Percentiles rank a stretch among this genome's conserved stretches.
Conservation (phyloP, 2,329 filamentous ascomycete species). For the Colletotrichum theobromicola region DNA sequence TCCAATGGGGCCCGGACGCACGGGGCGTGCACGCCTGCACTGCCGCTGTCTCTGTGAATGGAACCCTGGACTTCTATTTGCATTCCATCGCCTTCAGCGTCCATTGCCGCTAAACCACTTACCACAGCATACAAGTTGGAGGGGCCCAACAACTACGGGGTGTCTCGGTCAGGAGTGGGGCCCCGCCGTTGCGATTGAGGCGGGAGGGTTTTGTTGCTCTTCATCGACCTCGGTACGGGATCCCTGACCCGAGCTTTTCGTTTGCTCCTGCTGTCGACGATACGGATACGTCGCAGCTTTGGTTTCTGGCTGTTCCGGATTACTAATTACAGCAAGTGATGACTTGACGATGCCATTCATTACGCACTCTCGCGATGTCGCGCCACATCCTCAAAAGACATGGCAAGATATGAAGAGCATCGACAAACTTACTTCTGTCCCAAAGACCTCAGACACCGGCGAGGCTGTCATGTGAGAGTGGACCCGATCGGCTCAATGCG, state of each 20-base stretch:
- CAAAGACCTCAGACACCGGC: background rate
- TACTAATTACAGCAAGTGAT: background rate
- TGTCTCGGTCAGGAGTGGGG: constrained; percentile 5
- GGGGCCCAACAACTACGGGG: background rate
- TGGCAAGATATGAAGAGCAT: background rate
- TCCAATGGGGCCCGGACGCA: constrained; percentile 10
- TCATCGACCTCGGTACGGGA: constrained; percentile 6
- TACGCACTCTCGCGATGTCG: background rate
- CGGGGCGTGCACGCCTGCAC: constrained; percentile 6
- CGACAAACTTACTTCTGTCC: background rate
- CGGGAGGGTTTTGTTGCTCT: background rate
- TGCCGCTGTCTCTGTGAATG: background rate
- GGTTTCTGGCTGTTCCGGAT: background rate
- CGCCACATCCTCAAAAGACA: background rate
- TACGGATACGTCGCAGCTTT: background rate
- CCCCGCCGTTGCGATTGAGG: background rate
- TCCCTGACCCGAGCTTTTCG: background rate
- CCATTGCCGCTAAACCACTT: background rate
- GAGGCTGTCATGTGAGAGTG: constrained; percentile 11
- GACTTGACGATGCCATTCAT: background rate
- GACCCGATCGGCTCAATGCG: constrained; percentile 2
- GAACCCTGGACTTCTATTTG: background rate
- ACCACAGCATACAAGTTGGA: background rate
- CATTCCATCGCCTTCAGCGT: background rate
- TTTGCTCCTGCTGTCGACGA: background rate